Base-by-base conservation (phyloP, 345 rosid species). In the Lenwebbia sp. region DNA sequence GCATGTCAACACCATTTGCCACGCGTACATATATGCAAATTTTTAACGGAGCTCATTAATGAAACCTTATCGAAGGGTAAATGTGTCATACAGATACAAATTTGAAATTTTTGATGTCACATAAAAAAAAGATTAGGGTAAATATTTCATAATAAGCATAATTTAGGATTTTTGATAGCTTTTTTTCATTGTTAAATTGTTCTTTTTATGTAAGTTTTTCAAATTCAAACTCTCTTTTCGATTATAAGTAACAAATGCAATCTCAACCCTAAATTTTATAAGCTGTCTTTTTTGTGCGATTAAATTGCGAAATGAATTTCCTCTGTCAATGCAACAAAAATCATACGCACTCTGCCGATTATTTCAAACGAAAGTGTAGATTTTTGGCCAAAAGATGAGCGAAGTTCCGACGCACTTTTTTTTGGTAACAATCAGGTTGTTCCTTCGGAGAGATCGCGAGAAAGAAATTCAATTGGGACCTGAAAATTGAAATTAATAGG, bases 31-130 rank as follows among this genome's bases (percentile, higher is more conserved):
- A 49, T 49, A 49, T 49, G 51, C 51, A 49, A 0, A 49, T 10
- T 49, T 49, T 10, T 49, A 49, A 10, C 3, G 12, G 0, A 9
- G 13, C 1, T 49, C 13, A 49, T 10, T 10, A 10, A 49, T 10
- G 51, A 3, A 10, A 49, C 51, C 12, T 49, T 49, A 10, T 9
- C 3, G 9, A 1, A 44, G 10, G 10, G 8, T 44, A 49, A 49
- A 49, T 49, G 10, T 10, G 0, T 10, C 10, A 10, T 10, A 10
- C 12, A 49, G 1, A 0, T 9, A 49, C 3, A 49, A 49, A 0
- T 49, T 49, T 3, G 10, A 49, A 49, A 9, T 49, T 49, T 10
- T 10, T 10, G 2, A 10, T 10, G 51, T 10, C 3, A 49, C 13
- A 49, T 49, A 10, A 2, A 49, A 49, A 40, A 49, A 49, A 9